Evolutionary conservation across 2,329 filamentous ascomycete genomes (phyloP).

Genomic region (Teratosphaeria zuluensis): DNA sequence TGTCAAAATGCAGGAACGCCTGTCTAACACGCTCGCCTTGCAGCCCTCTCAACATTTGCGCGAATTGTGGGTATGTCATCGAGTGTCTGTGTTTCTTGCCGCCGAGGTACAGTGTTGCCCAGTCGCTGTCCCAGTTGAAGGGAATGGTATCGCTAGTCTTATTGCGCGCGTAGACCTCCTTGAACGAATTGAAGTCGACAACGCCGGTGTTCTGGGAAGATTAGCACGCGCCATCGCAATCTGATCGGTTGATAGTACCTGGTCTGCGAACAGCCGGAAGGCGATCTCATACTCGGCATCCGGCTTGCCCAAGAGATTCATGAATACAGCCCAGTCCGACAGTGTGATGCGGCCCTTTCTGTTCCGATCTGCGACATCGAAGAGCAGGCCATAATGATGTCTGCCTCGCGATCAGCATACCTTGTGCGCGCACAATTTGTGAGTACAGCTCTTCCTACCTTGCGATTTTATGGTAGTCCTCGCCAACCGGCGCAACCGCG

Average conservation of each 20-base stretch:
- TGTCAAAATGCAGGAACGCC: slow-evolving; percentile 86
- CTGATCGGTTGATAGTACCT: neutral
- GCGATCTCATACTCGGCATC: slow-evolving; percentile 99
- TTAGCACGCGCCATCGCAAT: neutral
- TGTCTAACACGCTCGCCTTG: slow-evolving; percentile 94
- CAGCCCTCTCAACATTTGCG: slow-evolving; percentile 91
- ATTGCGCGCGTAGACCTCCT: slow-evolving; percentile 75
- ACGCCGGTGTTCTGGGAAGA: slow-evolving; percentile 47
- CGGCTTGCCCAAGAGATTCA: slow-evolving; percentile 85
- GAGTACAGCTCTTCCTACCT: slow-evolving; percentile 28
- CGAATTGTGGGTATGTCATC: slow-evolving; percentile 93
- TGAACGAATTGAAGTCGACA: slow-evolving; percentile 85
- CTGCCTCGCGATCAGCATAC: neutral
- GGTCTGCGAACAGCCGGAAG: slow-evolving; percentile 79
- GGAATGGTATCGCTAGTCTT: slow-evolving; percentile 77
- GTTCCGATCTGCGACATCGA: slow-evolving; percentile 77
- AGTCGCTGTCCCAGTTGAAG: slow-evolving; percentile 95
- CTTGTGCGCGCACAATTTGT: neutral
- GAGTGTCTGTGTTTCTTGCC: slow-evolving; percentile 77
- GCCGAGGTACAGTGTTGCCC: slow-evolving; percentile 90
- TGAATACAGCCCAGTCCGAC: slow-evolving; percentile 84
- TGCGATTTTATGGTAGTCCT: slow-evolving; percentile 97
- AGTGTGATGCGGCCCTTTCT: slow-evolving; percentile 64
- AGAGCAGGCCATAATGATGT: slow-evolving; percentile 80
- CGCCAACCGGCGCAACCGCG: slow-evolving; percentile 72